These are phyloP conservation scores for Hydrangea macrophylla DNA, from an alignment of 148 eudicot species.

Conservation along the genomic window DNA sequence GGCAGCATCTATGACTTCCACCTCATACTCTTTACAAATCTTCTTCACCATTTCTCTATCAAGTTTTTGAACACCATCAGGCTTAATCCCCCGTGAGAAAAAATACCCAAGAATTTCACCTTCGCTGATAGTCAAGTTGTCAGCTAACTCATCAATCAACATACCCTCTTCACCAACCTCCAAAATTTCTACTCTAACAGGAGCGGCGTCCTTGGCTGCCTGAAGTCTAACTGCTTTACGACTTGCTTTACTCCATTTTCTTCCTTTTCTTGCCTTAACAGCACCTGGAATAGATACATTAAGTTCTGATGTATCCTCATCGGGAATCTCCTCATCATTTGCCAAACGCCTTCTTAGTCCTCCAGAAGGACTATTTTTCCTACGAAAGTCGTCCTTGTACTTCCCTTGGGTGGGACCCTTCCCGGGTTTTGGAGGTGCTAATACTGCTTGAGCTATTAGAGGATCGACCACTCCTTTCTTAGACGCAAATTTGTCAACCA, in stretches of 20 bases:
- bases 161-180: conserved; percentile 91
- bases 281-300: conserved; percentile 64
- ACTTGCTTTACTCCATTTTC: conserved; percentile 92
- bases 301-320: conserved; percentile 74
- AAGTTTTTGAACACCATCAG: conserved; percentile 78
- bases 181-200: conserved; percentile 80
- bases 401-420: conserved; percentile 46
- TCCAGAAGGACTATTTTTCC: conserved; percentile 53
- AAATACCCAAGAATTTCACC: conserved; percentile 86
- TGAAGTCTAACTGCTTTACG: conserved; percentile 88
- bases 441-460: conserved; percentile 56
- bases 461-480: conserved; percentile 76
- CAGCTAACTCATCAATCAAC: conserved; percentile 78
- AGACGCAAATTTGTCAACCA: conserved; percentile 82
- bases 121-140: conserved; percentile 86
- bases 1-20: conserved; percentile 77
- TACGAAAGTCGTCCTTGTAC: conserved; percentile 65
- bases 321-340: conserved; percentile 39
- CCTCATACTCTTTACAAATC: conserved; percentile 78
- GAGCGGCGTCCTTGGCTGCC: conserved; percentile 92
- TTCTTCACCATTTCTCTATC: conserved; percentile 90
- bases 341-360: conserved; percentile 63
- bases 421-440: conserved; percentile 73
- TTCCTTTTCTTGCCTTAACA: conserved; percentile 58
- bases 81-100: conserved; percentile 75